Base-by-base conservation (phyloP, 306 rosid species). In the Ammopiptanthus mongolicus region DNA sequence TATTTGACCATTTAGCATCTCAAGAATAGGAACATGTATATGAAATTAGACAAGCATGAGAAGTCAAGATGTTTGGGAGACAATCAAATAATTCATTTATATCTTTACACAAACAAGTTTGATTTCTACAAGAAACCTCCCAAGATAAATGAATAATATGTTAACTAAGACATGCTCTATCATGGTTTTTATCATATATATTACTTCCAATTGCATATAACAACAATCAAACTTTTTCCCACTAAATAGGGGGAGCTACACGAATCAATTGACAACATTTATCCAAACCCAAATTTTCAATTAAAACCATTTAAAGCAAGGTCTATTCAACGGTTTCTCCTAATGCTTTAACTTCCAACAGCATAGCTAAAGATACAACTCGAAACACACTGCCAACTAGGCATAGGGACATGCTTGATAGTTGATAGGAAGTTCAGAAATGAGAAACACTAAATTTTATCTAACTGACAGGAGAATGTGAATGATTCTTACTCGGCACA, bases 401-500 rank as follows among this genome's bases (percentile, higher is more conserved):
- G n/a, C n/a, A n/a, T n/a, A n/a, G 25, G 74, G 74, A 6, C 23
- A 57, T 7, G 8, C 50, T 13, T 53, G 34, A 17, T 29, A 63
- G 36, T 25, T 25, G 28, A 37, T 37, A 8, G 8, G 25, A 77
- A 31, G 50, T n/a, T 28, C 58, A n/a, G 55, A 86, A 50, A 62
- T 8, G 23, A 37, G 3, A 70, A 70, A 53, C 58, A 31, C n/a
- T 21, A 60, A 51, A 80, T 7, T 37, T 17, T 18, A 11, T 60
- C 17, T 39, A 59, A 44, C 8, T 13, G 52, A 64, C 58, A 77
- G 17, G 19, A 75, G 46, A 36, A 47, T 56, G 25, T 53, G 70
- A 55, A 5, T 12, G 71, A 41, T 80, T 70, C 98, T 85, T 88
- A 96, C 99, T 96, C 99, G 21, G 99, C 99, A 72, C 98, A 96